Conservation (phyloP, 768 basidiomycete species). For the Calocybe indica region DNA sequence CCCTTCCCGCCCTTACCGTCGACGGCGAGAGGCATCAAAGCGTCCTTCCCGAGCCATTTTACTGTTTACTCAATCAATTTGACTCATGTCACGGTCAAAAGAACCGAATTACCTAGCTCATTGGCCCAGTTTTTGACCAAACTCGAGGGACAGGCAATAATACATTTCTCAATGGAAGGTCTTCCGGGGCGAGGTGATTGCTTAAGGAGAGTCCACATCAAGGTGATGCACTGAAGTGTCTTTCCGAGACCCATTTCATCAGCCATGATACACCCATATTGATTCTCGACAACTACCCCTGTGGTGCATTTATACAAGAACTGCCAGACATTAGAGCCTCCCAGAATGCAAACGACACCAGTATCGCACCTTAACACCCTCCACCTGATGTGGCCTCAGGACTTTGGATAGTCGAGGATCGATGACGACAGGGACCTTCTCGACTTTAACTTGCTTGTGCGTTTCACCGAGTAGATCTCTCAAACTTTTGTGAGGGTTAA, state of each 20-base stretch:
- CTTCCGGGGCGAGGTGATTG: conserved; percentile 89
- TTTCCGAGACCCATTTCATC: conserved; percentile 99
- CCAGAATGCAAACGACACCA: conserved; percentile 1
- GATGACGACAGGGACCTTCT: conserved; percentile 95
- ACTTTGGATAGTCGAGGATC: conserved; percentile 85
- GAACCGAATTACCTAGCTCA: conserved; percentile 70
- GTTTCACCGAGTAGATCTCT: conserved; percentile 71
- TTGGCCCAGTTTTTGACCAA: conserved; percentile 99
- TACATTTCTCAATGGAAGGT: conserved; percentile 90
- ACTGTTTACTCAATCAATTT: conserved; percentile 34
- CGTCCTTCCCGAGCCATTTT: conserved; percentile 91
- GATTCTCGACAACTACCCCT: conserved; percentile 86
- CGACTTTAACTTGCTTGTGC: conserved; percentile 54
- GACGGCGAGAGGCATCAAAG: conserved; percentile 78
- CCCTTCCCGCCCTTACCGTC: conserved; percentile 91
- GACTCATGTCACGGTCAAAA: not conserved
- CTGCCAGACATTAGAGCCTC: conserved; percentile 32
- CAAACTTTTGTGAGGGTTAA: conserved; percentile 90
- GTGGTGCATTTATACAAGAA: conserved; percentile 95
- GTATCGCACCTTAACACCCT: conserved; percentile 83
- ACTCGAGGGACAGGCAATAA: conserved; percentile 96
- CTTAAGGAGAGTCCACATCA: conserved; percentile 92
- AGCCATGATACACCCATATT: conserved; percentile 97
- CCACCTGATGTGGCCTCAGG: conserved; percentile 94
- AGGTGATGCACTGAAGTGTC: conserved; percentile 92